Evolutionary conservation across 306 rosid species (phyloP), one percentile per base, ranked within the genome.

Genomic region (Fragaria vesca): DNA sequence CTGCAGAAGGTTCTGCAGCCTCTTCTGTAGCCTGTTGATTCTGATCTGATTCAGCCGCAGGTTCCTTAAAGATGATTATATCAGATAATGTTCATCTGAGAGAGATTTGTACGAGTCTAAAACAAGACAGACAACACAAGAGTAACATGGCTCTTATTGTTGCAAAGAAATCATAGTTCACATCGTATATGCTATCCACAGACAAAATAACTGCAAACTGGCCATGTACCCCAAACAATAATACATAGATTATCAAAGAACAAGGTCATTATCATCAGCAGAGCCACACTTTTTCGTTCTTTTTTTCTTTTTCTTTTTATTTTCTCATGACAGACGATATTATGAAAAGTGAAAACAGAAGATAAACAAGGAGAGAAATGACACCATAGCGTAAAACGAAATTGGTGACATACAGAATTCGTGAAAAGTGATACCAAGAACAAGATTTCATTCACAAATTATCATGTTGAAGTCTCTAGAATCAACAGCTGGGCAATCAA

Each of bases 11-110:
- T 76, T 90, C 97, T 58, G 86, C 89, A 74, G 84, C 74, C 72
- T 90, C 97, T 71, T 76, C 81, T 65, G 83, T 74, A 74, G 82
- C 68, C 62, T 77, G 88, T 81, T 85, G 97, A 67, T 84, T 85
- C 85, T 89, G 90, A 74, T 88, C 99, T 63, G 90, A 81, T 85
- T 96, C 99, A 79, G 88, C 82, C 81, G 76, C 79, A 62, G 58
- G 75, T 83, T 93, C 99, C 97, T 85, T 66, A 12, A 76, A 46
- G 62, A 80, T 12, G 60, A 46, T 78, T 58, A 58, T 32, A 34
- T 24, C 45, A 20, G 2, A 15, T 15, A 71, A 43, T 34, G 51
- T 50, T 79, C 18, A 62, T 51, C 36, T 6, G 47, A 81, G 48
- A 71, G 68, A 54, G 46, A 55, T 40, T 68, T 30, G n/a, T 45